Conservation (phyloP, 306 rosid genomes). For the Elaeagnus macrophylla region DNA sequence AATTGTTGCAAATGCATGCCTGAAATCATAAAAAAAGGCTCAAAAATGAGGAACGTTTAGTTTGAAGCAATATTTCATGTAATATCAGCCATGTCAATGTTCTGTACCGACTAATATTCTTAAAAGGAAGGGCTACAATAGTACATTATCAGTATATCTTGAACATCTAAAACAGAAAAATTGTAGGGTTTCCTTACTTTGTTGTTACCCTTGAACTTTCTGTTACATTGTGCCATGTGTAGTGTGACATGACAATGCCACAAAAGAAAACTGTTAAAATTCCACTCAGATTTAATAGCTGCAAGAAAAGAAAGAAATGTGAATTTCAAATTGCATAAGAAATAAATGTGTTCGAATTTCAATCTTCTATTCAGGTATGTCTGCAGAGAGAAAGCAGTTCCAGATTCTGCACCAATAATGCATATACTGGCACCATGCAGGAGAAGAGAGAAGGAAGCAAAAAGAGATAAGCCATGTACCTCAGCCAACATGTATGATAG, state of each 20-base stretch:
- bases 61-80: neutral
- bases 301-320: constrained; percentile 18
- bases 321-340: neutral
- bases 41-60: constrained; percentile 2
- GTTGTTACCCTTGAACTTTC: constrained; percentile 81
- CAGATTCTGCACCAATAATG: too few relatives aligned
- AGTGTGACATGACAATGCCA: constrained; percentile 82
- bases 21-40: constrained; percentile 28
- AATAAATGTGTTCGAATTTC: too few relatives aligned
- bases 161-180: too few relatives aligned
- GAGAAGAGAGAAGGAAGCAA: neutral
- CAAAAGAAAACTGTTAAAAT: constrained; percentile 83
- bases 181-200: constrained; percentile 35
- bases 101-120: neutral
- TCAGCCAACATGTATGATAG: constrained; percentile 75
- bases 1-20: constrained; percentile 83
- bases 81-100: neutral
- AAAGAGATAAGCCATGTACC: constrained; percentile 25
- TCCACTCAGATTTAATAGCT: constrained; percentile 75
- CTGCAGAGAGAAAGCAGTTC: too few relatives aligned
- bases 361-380: too few relatives aligned
- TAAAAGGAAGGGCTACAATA: too few relatives aligned
- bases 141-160: too few relatives aligned
- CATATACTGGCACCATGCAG: too few relatives aligned
- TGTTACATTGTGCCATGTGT: constrained; percentile 86